Base-by-base conservation (phyloP, 352 stramenopile genomes). In the Phytophthora ramorum region DNA sequence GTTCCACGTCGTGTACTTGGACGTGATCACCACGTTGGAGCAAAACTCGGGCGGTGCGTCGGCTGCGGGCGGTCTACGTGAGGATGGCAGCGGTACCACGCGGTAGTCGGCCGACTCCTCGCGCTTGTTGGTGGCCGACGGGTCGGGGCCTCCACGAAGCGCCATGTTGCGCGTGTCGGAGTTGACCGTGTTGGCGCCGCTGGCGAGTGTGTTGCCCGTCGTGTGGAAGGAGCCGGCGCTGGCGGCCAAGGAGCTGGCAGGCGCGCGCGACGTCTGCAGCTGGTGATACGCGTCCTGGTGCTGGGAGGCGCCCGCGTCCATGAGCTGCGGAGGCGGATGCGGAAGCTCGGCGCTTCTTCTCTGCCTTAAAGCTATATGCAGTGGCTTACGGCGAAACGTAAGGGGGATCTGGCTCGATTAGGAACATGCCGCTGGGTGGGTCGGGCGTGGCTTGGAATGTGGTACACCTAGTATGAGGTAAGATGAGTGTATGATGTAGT, bases 21-120 rank as follows among this genome's bases (percentile, higher is more conserved):
- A 95, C 46, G 93, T 98, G 57, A 92, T 92, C 14, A 98, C 87
- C 30, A 94, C 75, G 58, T 98, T 98, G 16, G 81, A 83, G 67
- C 79, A 90, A 61, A 90, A 92, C 9, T 67, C 46, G 14, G 71
- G 41, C 32, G 66, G 38, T 2, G 32, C 50, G 16, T 72, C 66
- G 16, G 47, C 22, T 24, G 47, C 53, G 2, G 52, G 44, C 17
- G 53, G 51, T 8, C 61, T 54, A 7, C 79, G 44, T 4, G 64
- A 59, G 47, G 82, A 67, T 24, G 83, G 81, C 0, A 92, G 71
- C 26, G 73, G 7, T 8, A 93, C 78, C 7, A 87, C 51, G 38
- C 87, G 82, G 66, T 79, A 91, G 58, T 89, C 82, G 20, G 19
- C 14, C 17, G 58, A 68, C 17, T 73, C 69, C 0, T 77, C 64